Evolutionary conservation across 2,329 filamentous ascomycete genomes (phyloP).

Genomic region (Bimuria novae-zelandiae): DNA sequence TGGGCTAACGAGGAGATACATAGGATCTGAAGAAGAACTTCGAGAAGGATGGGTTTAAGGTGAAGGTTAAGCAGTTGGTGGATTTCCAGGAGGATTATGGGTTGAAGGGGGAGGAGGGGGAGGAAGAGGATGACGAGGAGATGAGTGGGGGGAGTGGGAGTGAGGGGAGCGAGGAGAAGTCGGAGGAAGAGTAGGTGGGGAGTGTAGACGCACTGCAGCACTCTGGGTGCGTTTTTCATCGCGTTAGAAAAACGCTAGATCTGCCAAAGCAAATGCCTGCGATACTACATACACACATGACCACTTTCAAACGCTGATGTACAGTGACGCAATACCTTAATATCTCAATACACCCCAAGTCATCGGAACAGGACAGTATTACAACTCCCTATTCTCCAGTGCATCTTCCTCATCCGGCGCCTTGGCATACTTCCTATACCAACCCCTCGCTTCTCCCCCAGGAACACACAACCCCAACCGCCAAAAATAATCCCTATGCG

Average conservation of each 20-base stretch:
- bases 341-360: too few species aligned
- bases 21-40: conserved; percentile 79
- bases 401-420: conserved; percentile 14
- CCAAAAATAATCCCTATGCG: conserved; percentile 97
- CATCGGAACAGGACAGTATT: too few species aligned
- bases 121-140: conserved; percentile 55
- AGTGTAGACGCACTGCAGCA: too few species aligned
- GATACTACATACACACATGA: too few species aligned
- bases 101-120: conserved; percentile 67
- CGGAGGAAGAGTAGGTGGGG: not conserved
- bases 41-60: conserved; percentile 75
- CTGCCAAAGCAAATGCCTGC: too few species aligned
- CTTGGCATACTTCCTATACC: conserved; percentile 57
- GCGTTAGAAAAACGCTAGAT: too few species aligned
- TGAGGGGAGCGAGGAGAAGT: conserved; percentile 33
- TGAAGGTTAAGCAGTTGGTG: conserved; percentile 72
- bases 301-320: too few species aligned
- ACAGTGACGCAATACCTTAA: too few species aligned
- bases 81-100: conserved; percentile 92
- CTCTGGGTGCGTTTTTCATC: too few species aligned
- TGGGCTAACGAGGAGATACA: too few species aligned
- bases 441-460: conserved; percentile 72
- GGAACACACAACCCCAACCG: conserved; percentile 87
- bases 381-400: conserved; percentile 27
- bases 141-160: conserved; percentile 14